These are phyloP conservation scores for Fusarium poae DNA, from an alignment of 2,329 filamentous ascomycete species.

Conservation along the genomic window DNA sequence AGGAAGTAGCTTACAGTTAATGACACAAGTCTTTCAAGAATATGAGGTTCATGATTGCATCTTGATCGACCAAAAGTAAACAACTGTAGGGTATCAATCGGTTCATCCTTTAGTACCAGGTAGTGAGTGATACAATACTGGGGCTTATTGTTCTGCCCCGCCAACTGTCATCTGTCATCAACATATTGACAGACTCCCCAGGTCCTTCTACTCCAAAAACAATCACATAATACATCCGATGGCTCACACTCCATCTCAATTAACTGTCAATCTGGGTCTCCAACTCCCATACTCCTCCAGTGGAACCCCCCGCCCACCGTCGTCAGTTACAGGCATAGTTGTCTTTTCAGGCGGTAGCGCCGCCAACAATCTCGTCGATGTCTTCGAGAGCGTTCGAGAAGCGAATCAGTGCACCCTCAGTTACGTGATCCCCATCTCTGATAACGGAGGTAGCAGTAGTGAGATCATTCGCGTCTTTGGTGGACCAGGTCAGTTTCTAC, in stretches of 20 bases:
- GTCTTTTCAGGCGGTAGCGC: slow-evolving; percentile 94
- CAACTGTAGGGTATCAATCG: not conserved
- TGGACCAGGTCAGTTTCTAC: slow-evolving; percentile 76
- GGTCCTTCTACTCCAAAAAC: not conserved
- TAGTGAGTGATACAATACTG: slow-evolving; percentile 4
- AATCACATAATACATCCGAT: slow-evolving; percentile 35
- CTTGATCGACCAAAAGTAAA: not conserved
- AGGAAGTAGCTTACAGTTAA: not conserved
- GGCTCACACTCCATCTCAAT: slow-evolving; percentile 26
- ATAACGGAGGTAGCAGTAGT: slow-evolving; percentile 94
- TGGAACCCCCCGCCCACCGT: slow-evolving; percentile 40
- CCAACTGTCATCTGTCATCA: slow-evolving; percentile 31
- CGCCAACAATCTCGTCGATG: slow-evolving; percentile 93
- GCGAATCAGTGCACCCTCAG: slow-evolving; percentile 77
- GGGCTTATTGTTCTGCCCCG: slow-evolving; percentile 18
- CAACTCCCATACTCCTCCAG: slow-evolving; percentile 39
- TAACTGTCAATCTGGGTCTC: slow-evolving; percentile 40
- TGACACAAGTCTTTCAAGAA: not conserved
- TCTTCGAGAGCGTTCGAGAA: slow-evolving; percentile 77
- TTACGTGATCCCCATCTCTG: slow-evolving; percentile 94
- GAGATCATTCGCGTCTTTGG: slow-evolving; percentile 96
- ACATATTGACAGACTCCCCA: not conserved
- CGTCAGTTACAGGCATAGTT: slow-evolving; percentile 66
- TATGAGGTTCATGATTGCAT: not conserved
- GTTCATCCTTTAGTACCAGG: not conserved